Evolutionary conservation across 768 basidiomycete species (phyloP).

Genomic region (Rubroboletus pulcherrimus): DNA sequence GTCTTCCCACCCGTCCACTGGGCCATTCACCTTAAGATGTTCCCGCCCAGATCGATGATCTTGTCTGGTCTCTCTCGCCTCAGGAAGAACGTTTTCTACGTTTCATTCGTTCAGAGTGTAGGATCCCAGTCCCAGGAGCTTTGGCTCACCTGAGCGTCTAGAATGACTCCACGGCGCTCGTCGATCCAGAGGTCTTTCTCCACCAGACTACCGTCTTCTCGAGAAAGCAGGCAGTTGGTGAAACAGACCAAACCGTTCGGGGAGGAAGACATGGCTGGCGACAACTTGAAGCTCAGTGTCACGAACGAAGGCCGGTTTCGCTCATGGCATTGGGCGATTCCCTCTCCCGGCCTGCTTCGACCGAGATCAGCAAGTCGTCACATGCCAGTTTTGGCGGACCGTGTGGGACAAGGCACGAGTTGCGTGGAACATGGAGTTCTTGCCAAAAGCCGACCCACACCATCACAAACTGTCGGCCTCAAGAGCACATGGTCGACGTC

Average conservation of each 20-base stretch:
- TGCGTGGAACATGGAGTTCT: neutral
- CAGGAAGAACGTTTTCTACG: conserved; percentile 64
- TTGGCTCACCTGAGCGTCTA: conserved; percentile 64
- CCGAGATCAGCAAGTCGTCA: conserved; percentile 8
- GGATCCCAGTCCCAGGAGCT: neutral
- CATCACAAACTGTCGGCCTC: too few species aligned
- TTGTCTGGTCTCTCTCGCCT: conserved; percentile 57
- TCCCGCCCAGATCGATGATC: conserved; percentile 67
- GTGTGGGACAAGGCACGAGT: neutral
- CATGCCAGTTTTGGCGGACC: conserved; percentile 4
- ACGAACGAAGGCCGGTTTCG: conserved; percentile 1
- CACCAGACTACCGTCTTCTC: conserved; percentile 73
- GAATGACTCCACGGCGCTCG: conserved; percentile 63
- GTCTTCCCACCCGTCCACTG: neutral
- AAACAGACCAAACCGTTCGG: conserved; percentile 77
- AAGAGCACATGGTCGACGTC: conserved; percentile 12
- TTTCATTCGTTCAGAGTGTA: conserved; percentile 2
- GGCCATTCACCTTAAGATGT: conserved; percentile 61
- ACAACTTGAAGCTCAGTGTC: conserved; percentile 4
- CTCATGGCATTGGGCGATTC: neutral
- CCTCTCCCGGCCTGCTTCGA: neutral
- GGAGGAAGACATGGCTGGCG: conserved; percentile 18
- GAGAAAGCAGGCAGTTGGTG: conserved; percentile 79
- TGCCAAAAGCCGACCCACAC: neutral
- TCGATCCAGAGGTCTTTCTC: conserved; percentile 83